These are phyloP conservation scores for Talaromyces wortmannii DNA, from an alignment of 495 filamentous ascomycete genomes.

Conservation along the genomic window DNA sequence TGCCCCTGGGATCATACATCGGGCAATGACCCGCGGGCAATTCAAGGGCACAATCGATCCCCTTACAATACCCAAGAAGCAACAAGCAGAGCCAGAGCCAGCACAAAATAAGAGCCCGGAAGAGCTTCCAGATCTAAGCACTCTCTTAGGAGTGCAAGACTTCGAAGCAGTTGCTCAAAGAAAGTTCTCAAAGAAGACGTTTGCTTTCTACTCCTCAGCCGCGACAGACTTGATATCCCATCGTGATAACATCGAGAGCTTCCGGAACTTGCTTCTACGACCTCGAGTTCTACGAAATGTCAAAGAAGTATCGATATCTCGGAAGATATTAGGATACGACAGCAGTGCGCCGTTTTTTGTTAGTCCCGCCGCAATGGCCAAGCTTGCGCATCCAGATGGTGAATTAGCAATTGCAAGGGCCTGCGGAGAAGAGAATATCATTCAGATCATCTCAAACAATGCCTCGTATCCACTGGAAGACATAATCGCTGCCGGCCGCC, in stretches of 20 bases:
- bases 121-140: conserved; percentile 49
- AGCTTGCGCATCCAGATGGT: conserved; percentile 64
- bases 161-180: conserved; percentile 59
- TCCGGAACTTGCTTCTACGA: conserved; percentile 60
- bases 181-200: conserved; percentile 61
- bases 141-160: conserved; percentile 65
- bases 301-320: conserved; percentile 42
- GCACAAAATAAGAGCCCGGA: conserved; percentile 23
- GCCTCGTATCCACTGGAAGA: background rate
- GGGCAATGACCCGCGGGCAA: conserved; percentile 43
- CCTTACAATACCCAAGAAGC: conserved; percentile 24
- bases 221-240: conserved; percentile 70
- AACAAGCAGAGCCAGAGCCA: background rate
- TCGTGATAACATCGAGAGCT: conserved; percentile 47
- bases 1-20: conserved; percentile 48
- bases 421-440: conserved; percentile 38
- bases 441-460: conserved; percentile 13
- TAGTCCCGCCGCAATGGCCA: conserved; percentile 66
- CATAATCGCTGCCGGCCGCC: conserved; percentile 47
- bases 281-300: conserved; percentile 72
- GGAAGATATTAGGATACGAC: conserved; percentile 54
- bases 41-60: conserved; percentile 51
- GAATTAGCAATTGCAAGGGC: conserved; percentile 62
- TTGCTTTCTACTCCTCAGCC: conserved; percentile 77
- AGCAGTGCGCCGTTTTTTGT: conserved; percentile 60